Evolutionary conservation across 2,329 filamentous ascomycete genomes (phyloP), one percentile per base, ranked within the genome.

Genomic region (Xylaria sp.): DNA sequence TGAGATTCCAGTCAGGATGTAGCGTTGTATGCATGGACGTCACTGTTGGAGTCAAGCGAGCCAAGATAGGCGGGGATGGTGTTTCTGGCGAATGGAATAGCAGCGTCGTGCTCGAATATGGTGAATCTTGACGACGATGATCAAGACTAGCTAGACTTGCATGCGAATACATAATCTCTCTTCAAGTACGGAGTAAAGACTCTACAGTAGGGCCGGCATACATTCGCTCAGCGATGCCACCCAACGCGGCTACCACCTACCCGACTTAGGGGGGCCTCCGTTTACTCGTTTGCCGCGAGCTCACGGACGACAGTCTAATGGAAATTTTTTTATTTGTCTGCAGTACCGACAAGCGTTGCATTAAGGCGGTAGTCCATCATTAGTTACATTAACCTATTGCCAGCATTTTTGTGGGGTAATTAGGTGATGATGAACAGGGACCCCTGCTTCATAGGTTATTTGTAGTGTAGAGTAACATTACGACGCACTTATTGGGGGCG

Each of bases 191-290:
- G 13, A 39, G n/a, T 39, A 39, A 39, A 39, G 13, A 39, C 36
- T 39, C 36, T 39, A 46, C 46, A n/a, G 50, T 41, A 32, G 30
- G 39, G 12, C 28, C n/a, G 3, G 48, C 36, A 39, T 32, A 23
- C 48, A 41, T 67, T 60, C 65, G 61, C 61, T 67, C 61, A 67
- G 61, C 61, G 65, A 67, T 53, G 43, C 15, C 13, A 39, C 36
- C 43, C 41, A 43, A 48, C 30, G 23, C 30, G 41, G 30, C 12
- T 28, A 43, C 43, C 23, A 46, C 64, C 45, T 63, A 46, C 56
- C 65, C 53, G 55, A 63, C 55, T 46, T 23, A 53, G 65, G 39
- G 18, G 34, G 39, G 46, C 41, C 30, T n/a, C 57, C 12, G 20
- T 48, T 12, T 34, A 36, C n/a, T 20, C 43, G n/a, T 36, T 53